Evolutionary conservation across 495 filamentous ascomycete species (phyloP).

Genomic region (Trichoderma parareesei): DNA sequence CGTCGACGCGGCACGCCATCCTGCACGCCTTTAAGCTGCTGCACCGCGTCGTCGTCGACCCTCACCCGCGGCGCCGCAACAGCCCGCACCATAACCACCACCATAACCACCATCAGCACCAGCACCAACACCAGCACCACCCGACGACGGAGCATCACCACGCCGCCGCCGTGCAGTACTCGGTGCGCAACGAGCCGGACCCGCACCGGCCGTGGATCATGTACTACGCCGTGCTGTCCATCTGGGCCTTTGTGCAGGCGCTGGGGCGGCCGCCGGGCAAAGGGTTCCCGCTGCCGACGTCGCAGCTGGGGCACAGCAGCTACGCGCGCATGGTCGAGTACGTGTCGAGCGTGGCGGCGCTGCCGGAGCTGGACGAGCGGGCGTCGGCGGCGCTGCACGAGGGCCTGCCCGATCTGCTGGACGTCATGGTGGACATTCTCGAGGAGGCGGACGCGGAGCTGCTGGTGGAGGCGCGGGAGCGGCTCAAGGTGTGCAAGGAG

Average conservation of each 20-base stretch:
- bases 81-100: slow-evolving; percentile 11
- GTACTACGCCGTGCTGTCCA: slow-evolving; percentile 83
- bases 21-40: slow-evolving; percentile 88
- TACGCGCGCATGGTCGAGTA: slow-evolving; percentile 31
- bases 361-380: slow-evolving; percentile 29
- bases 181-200: slow-evolving; percentile 75
- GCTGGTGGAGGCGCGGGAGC: slow-evolving; percentile 34
- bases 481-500: slow-evolving; percentile 36
- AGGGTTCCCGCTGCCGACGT: slow-evolving; percentile 32
- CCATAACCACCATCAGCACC: no score
- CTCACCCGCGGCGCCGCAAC: slow-evolving; percentile 27
- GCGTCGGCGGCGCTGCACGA: slow-evolving; percentile 27
- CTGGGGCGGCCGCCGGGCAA: slow-evolving; percentile 39
- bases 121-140: no score
- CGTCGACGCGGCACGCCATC: slow-evolving; percentile 78
- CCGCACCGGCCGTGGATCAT: slow-evolving; percentile 94
- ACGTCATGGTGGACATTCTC: slow-evolving; percentile 31
- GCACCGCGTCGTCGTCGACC: slow-evolving; percentile 62
- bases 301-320: slow-evolving; percentile 17
- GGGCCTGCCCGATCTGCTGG: slow-evolving; percentile 35
- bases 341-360: slow-evolving; percentile 30
- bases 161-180: slow-evolving; percentile 45
- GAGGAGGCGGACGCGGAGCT: slow-evolving; percentile 37
- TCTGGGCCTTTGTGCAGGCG: slow-evolving; percentile 90
- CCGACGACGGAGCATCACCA: slow-evolving; percentile 4